Conservation (phyloP, 345 rosid species). For the Syzygium aqueum region DNA sequence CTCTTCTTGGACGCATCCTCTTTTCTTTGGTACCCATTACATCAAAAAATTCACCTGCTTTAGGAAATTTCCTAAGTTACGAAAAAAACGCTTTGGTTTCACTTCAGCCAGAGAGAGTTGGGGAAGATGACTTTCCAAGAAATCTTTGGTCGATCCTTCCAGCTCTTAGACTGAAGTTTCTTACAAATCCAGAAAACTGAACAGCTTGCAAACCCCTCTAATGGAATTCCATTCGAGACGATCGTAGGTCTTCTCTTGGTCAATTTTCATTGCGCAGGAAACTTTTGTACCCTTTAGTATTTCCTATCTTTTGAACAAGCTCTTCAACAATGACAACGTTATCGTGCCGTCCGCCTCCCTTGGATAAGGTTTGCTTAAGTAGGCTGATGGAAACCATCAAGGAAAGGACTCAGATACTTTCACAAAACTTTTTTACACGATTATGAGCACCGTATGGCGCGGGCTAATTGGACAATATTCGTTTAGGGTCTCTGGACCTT, state of each 20-base stretch:
- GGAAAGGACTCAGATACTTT: neutral
- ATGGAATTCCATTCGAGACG: neutral
- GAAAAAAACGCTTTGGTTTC: no score
- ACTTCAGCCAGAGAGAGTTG: neutral
- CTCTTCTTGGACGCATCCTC: no score
- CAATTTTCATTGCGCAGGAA: neutral
- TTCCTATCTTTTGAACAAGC: neutral
- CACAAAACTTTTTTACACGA: neutral
- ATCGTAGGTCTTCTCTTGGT: neutral
- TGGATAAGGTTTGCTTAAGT: neutral
- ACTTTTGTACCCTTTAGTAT: neutral
- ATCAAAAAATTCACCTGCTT: no score
- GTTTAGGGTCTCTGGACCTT: neutral
- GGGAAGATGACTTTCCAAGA: neutral
- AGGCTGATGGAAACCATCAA: neutral
- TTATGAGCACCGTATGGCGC: neutral
- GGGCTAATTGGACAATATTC: neutral
- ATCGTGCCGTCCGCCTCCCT: neutral
- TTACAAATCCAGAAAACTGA: neutral
- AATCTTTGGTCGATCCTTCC: neutral
- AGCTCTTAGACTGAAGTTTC: neutral
- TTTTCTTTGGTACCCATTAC: no score
- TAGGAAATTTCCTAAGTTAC: no score
- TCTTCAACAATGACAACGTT: neutral
- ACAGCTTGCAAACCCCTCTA: neutral